phyloP scores from a whole-genome alignment of 1,284 basidiomycete species.

The Schizophyllum commune region DNA sequence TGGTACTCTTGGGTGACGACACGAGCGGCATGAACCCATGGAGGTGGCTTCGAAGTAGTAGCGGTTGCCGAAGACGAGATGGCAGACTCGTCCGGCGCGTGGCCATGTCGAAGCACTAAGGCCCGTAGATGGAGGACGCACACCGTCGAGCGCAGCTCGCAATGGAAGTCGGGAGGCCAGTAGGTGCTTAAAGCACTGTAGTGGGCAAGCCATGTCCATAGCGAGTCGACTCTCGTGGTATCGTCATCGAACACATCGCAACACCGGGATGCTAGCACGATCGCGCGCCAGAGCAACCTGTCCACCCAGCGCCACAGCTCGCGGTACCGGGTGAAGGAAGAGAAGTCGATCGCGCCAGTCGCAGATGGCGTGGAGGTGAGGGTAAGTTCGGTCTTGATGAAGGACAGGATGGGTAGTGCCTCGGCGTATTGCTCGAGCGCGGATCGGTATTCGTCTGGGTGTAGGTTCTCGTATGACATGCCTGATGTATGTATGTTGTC shows the following conservation, averaged over 20 bases:
- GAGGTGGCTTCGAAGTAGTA: conserved; percentile 24
- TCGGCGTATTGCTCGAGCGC: conserved; percentile 50
- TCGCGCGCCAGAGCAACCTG: conserved; percentile 59
- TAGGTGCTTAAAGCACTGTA: conserved; percentile 56
- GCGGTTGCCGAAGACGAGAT: conserved; percentile 2
- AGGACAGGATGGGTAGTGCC: conserved; percentile 45
- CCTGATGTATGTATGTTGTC: too few relatives aligned
- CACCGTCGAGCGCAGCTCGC: conserved; percentile 64
- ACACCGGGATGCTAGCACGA: conserved; percentile 46
- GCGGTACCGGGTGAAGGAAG: conserved; percentile 53
- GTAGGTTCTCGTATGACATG: conserved; percentile 41
- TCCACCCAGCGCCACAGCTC: conserved; percentile 80
- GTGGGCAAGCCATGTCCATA: conserved; percentile 54
- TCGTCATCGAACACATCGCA: conserved; percentile 33
- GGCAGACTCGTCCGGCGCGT: conserved; percentile 7
- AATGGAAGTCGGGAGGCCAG: conserved; percentile 73
- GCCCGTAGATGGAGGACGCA: conserved; percentile 67
- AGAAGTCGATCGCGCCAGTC: conserved; percentile 30
- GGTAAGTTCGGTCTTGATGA: conserved; percentile 43
- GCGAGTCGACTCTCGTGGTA: conserved; percentile 22
- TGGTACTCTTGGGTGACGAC: conserved; percentile 65
- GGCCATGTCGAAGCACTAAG: conserved; percentile 44
- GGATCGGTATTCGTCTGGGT: conserved; percentile 34
- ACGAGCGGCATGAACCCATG: conserved; percentile 61
- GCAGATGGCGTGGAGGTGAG: conserved; percentile 23